Conservation (phyloP, 2,329 filamentous ascomycete species). For the Diaporthe eres region DNA sequence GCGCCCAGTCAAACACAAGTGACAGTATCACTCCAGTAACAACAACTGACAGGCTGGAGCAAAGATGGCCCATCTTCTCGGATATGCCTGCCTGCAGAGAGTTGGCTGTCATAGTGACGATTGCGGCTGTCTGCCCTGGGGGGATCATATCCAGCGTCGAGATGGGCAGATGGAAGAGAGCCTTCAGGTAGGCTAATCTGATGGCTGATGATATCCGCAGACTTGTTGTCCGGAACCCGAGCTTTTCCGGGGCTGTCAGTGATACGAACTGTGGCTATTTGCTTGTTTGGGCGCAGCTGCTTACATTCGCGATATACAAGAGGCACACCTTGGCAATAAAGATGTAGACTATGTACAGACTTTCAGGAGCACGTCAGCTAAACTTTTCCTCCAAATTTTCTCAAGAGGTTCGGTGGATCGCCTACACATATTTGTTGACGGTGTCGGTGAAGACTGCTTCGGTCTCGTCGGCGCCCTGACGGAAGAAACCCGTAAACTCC, state of each 20-base stretch:
- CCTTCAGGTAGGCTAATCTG: constrained; percentile 74
- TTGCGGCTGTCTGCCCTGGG: constrained; percentile 70
- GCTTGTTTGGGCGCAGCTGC: no score
- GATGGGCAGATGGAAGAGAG: constrained; percentile 75
- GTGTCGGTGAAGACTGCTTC: constrained; percentile 47
- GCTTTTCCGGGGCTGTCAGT: constrained; percentile 57
- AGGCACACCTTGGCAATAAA: constrained; percentile 76
- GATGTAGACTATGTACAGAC: constrained; percentile 77
- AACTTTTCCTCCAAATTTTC: no score
- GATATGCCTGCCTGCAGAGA: constrained; percentile 73
- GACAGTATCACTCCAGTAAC: constrained; percentile 67
- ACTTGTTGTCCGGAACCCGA: constrained; percentile 71
- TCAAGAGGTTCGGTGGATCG: no score
- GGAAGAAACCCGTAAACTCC: constrained; percentile 51
- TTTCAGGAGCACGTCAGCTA: constrained; percentile 53
- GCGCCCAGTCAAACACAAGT: constrained; percentile 69
- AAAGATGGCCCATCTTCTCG: constrained; percentile 70
- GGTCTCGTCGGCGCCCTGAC: constrained; percentile 44
- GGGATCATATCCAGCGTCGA: constrained; percentile 73
- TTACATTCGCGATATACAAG: constrained; percentile 62
- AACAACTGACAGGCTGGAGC: constrained; percentile 69
- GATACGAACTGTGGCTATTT: no score
- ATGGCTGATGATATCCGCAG: constrained; percentile 72
- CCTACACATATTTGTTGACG: constrained; percentile 49
- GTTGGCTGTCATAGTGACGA: constrained; percentile 75